Evolutionary conservation across 2,329 filamentous ascomycete genomes (phyloP).

Genomic region (Diaporthe ampelina): DNA sequence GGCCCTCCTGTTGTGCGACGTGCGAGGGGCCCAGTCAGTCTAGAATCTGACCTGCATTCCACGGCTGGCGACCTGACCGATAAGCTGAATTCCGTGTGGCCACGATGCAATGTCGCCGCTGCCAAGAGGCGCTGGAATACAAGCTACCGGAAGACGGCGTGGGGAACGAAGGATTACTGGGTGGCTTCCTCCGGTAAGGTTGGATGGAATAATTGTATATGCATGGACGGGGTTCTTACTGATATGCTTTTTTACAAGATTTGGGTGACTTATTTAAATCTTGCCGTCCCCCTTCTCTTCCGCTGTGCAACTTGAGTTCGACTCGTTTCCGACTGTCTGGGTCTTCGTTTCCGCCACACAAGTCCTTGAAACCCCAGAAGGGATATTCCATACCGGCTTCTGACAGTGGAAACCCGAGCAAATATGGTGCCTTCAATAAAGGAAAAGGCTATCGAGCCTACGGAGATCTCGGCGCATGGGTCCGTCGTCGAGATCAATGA

Average conservation of each 20-base stretch:
- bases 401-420: accelerated
- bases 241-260: background rate
- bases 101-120: constrained; percentile 15
- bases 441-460: background rate
- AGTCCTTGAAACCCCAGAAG: background rate
- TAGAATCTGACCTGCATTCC: constrained; percentile 33
- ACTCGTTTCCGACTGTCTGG: background rate
- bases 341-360: background rate
- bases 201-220: background rate
- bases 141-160: constrained; percentile 1
- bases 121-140: constrained; percentile 20
- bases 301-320: background rate
- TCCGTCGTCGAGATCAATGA: constrained; percentile 33
- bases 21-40: background rate
- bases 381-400: background rate
- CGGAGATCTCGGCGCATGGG: background rate
- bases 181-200: background rate
- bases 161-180: constrained; percentile 19
- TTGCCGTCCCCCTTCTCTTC: background rate
- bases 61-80: background rate
- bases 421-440: background rate
- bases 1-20: constrained; percentile 18
- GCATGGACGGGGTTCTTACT: background rate
- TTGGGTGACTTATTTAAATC: background rate
- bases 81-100: constrained; percentile 17